Evolutionary conservation across 768 basidiomycete species (phyloP).

Genomic region (Rhodotorula paludigena): DNA sequence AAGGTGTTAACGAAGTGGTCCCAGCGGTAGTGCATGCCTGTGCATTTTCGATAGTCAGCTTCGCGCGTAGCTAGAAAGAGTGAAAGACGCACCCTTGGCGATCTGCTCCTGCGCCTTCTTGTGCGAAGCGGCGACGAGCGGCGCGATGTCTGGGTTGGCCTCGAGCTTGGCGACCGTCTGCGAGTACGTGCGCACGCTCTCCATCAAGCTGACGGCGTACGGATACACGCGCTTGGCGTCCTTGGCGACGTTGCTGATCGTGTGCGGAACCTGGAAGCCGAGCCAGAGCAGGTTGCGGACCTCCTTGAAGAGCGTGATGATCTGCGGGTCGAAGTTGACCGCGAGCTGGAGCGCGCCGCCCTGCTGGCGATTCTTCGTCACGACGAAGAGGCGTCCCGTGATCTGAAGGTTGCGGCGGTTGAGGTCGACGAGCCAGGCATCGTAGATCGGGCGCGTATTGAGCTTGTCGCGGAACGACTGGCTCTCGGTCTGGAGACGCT

Average conservation of each 20-base stretch:
- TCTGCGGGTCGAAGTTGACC: slow-evolving; percentile 97
- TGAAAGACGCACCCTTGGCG: slow-evolving; percentile 61
- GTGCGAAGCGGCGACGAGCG: slow-evolving; percentile 88
- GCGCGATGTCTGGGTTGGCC: slow-evolving; percentile 82
- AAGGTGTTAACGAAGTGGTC: slow-evolving; percentile 94
- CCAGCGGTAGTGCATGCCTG: slow-evolving; percentile 94
- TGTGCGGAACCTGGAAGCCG: slow-evolving; percentile 89
- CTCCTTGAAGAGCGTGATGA: slow-evolving; percentile 98
- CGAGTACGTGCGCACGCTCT: slow-evolving; percentile 95
- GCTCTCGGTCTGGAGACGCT: slow-evolving; percentile 88
- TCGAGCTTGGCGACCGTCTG: slow-evolving; percentile 91
- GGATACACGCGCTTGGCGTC: slow-evolving; percentile 98
- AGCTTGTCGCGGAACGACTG: slow-evolving; percentile 91
- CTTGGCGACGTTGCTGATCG: slow-evolving; percentile 93
- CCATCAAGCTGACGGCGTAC: slow-evolving; percentile 93
- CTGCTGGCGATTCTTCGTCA: slow-evolving; percentile 52
- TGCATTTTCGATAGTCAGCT: neutral
- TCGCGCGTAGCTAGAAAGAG: neutral
- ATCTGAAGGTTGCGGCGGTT: slow-evolving; percentile 86
- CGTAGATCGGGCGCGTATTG: slow-evolving; percentile 86
- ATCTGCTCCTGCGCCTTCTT: slow-evolving; percentile 93
- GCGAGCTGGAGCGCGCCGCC: slow-evolving; percentile 77
- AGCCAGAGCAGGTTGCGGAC: slow-evolving; percentile 93
- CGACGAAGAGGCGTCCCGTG: slow-evolving; percentile 86
- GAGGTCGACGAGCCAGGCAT: slow-evolving; percentile 95